Conservation (phyloP, 176 grass and related monocot genomes). For the Poa pratensis region DNA sequence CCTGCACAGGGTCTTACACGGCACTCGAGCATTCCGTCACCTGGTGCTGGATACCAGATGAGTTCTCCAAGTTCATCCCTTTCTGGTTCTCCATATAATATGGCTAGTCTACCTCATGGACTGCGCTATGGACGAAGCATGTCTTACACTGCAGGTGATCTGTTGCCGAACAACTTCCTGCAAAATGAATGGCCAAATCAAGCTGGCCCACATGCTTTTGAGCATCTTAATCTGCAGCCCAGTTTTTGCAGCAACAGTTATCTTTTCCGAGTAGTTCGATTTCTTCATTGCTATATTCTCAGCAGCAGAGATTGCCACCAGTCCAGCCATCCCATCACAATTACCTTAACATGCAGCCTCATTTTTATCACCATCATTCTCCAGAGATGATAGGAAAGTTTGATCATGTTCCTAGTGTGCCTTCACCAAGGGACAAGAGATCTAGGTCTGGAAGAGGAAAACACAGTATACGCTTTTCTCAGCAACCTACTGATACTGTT, state of each 20-base stretch:
- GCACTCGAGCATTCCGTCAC: constrained; percentile 90
- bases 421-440: constrained; percentile 71
- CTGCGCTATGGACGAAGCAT: constrained; percentile 69
- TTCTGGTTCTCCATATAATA: constrained; percentile 65
- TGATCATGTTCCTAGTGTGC: constrained; percentile 52
- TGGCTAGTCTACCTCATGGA: constrained; percentile 62
- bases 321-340: constrained; percentile 49
- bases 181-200: constrained; percentile 59
- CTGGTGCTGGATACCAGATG: constrained; percentile 61
- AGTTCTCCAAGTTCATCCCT: constrained; percentile 58
- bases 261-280: constrained; percentile 56
- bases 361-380: constrained; percentile 51
- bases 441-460: constrained; percentile 75
- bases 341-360: constrained; percentile 56
- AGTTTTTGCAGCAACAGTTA: constrained; percentile 62
- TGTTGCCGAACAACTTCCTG: constrained; percentile 33
- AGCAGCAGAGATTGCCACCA: constrained; percentile 57
- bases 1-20: constrained; percentile 65
- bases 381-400: constrained; percentile 51
- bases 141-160: constrained; percentile 55
- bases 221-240: constrained; percentile 58
- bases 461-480: constrained; percentile 55
- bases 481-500: constrained; percentile 60
- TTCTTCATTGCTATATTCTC: constrained; percentile 55
- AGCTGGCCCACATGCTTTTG: constrained; percentile 41